Evolutionary conservation across 129 eudicot species (phyloP).

Genomic region (Flaveria brownii): DNA sequence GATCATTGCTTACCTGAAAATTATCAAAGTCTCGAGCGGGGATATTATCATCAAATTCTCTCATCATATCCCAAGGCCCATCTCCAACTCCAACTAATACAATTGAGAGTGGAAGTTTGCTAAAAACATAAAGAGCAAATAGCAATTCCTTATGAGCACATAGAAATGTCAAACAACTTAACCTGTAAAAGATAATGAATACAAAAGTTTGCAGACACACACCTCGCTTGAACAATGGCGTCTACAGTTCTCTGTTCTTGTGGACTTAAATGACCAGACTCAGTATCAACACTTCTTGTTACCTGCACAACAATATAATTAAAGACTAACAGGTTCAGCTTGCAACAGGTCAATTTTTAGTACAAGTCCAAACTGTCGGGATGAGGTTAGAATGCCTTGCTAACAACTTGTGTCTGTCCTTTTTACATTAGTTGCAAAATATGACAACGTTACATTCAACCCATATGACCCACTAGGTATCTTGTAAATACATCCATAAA

Average conservation of each 20-base stretch:
- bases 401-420: background rate
- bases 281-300: slow-evolving; percentile 97
- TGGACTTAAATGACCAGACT: slow-evolving; percentile 70
- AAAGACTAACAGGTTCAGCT: background rate
- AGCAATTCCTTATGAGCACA: slow-evolving; percentile 17
- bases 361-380: background rate
- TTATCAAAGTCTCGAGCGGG: slow-evolving; percentile 94
- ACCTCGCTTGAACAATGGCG: slow-evolving; percentile 96
- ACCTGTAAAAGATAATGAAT: background rate
- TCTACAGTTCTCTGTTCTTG: slow-evolving; percentile 94
- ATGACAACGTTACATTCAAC: background rate
- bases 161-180: slow-evolving; percentile 3
- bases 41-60: slow-evolving; percentile 91
- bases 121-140: slow-evolving; percentile 25
- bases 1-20: slow-evolving; percentile 67
- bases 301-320: slow-evolving; percentile 52
- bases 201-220: slow-evolving; percentile 24
- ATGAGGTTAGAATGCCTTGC: background rate
- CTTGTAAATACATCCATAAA: slow-evolving; percentile 24
- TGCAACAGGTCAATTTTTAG: background rate
- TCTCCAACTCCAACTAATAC: slow-evolving; percentile 97
- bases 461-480: background rate
- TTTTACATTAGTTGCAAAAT: background rate
- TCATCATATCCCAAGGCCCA: slow-evolving; percentile 99
- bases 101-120: slow-evolving; percentile 93